Evolutionary conservation across 768 basidiomycete genomes (phyloP).

Genomic region (Exidia glandulosa): DNA sequence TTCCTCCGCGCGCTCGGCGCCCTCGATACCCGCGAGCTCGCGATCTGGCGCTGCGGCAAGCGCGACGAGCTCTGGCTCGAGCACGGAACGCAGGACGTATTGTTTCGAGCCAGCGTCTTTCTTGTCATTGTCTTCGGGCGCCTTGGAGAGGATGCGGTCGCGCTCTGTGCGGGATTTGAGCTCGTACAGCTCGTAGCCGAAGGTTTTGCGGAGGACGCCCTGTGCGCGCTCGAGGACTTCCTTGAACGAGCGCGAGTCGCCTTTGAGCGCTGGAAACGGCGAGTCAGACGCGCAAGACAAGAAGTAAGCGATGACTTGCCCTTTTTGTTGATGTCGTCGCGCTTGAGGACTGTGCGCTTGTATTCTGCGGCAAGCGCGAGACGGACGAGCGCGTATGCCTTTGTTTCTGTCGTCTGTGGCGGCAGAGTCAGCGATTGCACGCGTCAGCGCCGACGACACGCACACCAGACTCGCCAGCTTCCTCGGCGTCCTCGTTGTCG

Average conservation of each 20-base stretch:
- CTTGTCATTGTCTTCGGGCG: conserved; percentile 26
- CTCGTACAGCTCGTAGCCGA: conserved; percentile 81
- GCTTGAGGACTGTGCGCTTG: conserved; percentile 48
- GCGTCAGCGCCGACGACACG: background rate
- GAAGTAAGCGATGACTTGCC: conserved; percentile 27
- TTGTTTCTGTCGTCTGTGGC: conserved; percentile 10
- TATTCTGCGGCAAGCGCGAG: conserved; percentile 76
- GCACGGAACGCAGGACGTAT: conserved; percentile 71
- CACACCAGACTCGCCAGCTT: background rate
- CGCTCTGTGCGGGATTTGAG: conserved; percentile 51
- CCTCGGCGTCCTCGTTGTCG: background rate
- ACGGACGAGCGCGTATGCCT: conserved; percentile 63
- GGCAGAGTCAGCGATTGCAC: background rate
- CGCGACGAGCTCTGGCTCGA: conserved; percentile 53
- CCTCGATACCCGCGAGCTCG: conserved; percentile 17
- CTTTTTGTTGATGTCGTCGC: conserved; percentile 85
- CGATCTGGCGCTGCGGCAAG: conserved; percentile 42
- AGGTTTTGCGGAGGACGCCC: conserved; percentile 43
- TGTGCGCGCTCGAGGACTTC: conserved; percentile 56
- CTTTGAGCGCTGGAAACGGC: conserved; percentile 31
- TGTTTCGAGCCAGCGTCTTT: conserved; percentile 44
- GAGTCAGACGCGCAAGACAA: background rate
- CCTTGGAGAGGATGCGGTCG: conserved; percentile 19
- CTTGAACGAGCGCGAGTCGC: conserved; percentile 48
- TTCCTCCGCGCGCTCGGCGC: conserved; percentile 37